These are phyloP conservation scores for Pharus latifolius DNA, from an alignment of 176 grass and related monocot genomes.

Conservation along the genomic window DNA sequence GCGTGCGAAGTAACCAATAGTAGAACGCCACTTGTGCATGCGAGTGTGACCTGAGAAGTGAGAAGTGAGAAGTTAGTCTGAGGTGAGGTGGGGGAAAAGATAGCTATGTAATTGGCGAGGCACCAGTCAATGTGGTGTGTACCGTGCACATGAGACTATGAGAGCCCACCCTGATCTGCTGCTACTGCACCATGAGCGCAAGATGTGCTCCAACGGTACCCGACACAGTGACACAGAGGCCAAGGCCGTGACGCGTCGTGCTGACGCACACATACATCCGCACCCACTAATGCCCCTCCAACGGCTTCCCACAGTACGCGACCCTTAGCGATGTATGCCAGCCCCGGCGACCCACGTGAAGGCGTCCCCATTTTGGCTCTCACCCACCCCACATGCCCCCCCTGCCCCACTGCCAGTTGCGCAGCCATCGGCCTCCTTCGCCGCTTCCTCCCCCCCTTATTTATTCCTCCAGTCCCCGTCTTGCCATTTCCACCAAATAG, in stretches of 20 bases:
- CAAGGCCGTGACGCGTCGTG: background rate
- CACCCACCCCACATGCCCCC: slow-evolving; percentile 15
- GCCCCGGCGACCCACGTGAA: slow-evolving; percentile 16
- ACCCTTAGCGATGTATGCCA: background rate
- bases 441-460: background rate
- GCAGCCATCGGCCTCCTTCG: slow-evolving; percentile 1
- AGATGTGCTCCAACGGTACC: too few species aligned
- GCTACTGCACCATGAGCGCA: too few species aligned
- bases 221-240: too few species aligned
- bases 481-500: slow-evolving; percentile 3
- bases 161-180: too few species aligned
- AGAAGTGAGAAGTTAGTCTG: too few species aligned
- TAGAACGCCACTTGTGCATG: too few species aligned
- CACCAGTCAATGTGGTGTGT: too few species aligned
- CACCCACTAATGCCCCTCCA: background rate
- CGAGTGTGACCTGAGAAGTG: too few species aligned
- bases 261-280: background rate
- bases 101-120: too few species aligned
- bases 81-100: too few species aligned
- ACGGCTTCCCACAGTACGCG: background rate
- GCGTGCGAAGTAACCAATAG: too few species aligned
- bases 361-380: background rate
- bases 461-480: background rate
- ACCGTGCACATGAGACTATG: too few species aligned
- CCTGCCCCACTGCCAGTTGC: slow-evolving; percentile 40